phyloP scores from a whole-genome alignment of 345 rosid species.

The Citrus medica region DNA sequence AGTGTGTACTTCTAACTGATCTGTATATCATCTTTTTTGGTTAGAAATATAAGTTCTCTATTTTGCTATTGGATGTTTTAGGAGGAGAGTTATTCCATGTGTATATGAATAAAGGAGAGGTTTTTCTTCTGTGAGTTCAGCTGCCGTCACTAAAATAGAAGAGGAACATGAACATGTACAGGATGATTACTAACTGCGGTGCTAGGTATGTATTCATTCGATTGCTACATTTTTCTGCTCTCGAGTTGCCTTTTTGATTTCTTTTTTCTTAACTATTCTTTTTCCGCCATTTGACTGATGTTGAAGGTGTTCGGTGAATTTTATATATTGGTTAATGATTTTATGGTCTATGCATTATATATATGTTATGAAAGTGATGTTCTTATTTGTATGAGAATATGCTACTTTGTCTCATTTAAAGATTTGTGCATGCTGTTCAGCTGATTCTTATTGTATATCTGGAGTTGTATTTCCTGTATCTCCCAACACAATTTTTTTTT shows the following conservation, averaged over 20 bases:
- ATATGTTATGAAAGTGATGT: neutral
- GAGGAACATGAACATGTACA: slow-evolving; percentile 29
- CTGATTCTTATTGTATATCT: neutral
- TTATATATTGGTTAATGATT: too few species aligned
- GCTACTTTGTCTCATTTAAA: neutral
- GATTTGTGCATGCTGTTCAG: neutral
- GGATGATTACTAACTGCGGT: slow-evolving; percentile 22
- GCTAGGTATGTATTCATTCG: slow-evolving; percentile 22
- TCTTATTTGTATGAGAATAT: neutral
- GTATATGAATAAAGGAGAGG: slow-evolving; percentile 29
- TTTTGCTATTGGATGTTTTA: slow-evolving; percentile 19
- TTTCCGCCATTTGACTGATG: neutral
- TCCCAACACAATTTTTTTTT: neutral
- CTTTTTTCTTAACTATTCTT: neutral
- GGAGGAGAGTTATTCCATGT: slow-evolving; percentile 24
- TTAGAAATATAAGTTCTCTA: neutral
- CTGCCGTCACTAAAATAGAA: neutral
- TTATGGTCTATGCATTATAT: neutral
- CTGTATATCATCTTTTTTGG: neutral
- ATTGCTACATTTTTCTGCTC: neutral
- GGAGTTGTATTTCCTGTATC: neutral
- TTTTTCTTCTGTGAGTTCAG: slow-evolving; percentile 19
- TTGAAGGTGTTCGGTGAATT: neutral
- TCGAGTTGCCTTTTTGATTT: neutral
- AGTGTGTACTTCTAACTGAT: neutral